Conservation (phyloP, 2,329 filamentous ascomycete genomes). For the Paraphoma chrysanthemicola region DNA sequence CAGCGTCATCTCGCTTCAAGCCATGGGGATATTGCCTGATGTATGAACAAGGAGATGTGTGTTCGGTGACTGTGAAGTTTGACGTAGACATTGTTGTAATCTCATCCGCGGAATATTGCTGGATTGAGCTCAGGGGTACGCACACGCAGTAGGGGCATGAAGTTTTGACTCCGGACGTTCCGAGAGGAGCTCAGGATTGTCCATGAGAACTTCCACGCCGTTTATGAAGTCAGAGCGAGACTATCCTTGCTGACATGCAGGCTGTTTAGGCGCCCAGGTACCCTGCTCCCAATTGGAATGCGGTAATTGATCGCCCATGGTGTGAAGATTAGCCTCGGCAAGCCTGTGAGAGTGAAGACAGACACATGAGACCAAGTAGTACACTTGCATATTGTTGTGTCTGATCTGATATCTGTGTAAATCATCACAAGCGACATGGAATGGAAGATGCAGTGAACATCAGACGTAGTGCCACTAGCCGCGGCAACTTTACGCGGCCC, state of each 20-base stretch:
- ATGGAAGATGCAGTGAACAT: background rate
- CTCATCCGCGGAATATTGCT: too few species aligned
- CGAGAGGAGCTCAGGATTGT: too few species aligned
- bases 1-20: constrained; percentile 13
- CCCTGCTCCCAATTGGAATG: background rate
- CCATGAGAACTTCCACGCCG: too few species aligned
- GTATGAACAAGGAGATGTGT: constrained; percentile 19
- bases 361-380: too few species aligned
- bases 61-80: constrained; percentile 23
- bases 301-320: background rate
- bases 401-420: too few species aligned
- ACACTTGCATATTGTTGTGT: too few species aligned
- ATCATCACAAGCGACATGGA: too few species aligned
- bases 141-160: too few species aligned
- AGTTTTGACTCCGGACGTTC: too few species aligned
- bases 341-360: too few species aligned
- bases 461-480: background rate
- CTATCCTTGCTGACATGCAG: background rate
- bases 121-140: too few species aligned
- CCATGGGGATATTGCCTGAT: constrained; percentile 25
- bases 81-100: constrained; percentile 2
- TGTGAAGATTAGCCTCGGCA: background rate
- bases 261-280: background rate
- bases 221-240: too few species aligned
- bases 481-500: background rate